Conservation (phyloP, 2,329 filamentous ascomycete genomes). For the Cladophialophora immunda region DNA sequence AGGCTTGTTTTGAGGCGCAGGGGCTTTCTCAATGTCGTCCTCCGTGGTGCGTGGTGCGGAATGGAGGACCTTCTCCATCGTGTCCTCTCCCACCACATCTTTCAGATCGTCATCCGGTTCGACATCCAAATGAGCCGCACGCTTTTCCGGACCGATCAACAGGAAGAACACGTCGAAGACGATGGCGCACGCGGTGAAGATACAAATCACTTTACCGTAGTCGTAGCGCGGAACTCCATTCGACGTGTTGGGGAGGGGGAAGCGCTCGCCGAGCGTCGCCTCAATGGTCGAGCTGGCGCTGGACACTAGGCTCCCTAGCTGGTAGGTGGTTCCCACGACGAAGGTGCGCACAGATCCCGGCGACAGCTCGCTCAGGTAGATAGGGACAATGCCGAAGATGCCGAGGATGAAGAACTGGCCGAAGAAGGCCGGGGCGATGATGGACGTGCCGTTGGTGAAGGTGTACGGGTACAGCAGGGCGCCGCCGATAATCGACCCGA, state of each 20-base stretch:
- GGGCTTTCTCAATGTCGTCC: too few species aligned
- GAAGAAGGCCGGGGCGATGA: conserved; percentile 86
- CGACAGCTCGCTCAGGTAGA: conserved; percentile 71
- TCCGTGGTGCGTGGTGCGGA: too few species aligned
- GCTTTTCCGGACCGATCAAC: too few species aligned
- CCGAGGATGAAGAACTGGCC: conserved; percentile 82
- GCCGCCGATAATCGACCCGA: conserved; percentile 71
- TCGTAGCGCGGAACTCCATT: conserved; percentile 63
- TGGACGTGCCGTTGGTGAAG: conserved; percentile 67
- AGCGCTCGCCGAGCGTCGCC: conserved; percentile 75
- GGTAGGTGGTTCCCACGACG: conserved; percentile 69
- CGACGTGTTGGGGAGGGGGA: conserved; percentile 69
- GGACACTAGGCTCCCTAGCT: conserved; percentile 69
- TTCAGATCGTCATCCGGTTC: too few species aligned
- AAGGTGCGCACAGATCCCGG: conserved; percentile 69
- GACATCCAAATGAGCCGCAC: too few species aligned
- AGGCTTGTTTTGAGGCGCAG: too few species aligned
- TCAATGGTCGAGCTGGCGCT: conserved; percentile 77
- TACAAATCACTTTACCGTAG: conserved; percentile 86
- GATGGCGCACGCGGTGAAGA: conserved; percentile 65
- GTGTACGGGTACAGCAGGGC: conserved; percentile 86
- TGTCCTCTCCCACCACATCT: too few species aligned
- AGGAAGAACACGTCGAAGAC: too few species aligned
- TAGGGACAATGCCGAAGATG: conserved; percentile 78
- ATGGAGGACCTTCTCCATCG: too few species aligned